These are phyloP conservation scores for Nelumbo lutea DNA, from an alignment of 164 flowering plant species.

Conservation along the genomic window DNA sequence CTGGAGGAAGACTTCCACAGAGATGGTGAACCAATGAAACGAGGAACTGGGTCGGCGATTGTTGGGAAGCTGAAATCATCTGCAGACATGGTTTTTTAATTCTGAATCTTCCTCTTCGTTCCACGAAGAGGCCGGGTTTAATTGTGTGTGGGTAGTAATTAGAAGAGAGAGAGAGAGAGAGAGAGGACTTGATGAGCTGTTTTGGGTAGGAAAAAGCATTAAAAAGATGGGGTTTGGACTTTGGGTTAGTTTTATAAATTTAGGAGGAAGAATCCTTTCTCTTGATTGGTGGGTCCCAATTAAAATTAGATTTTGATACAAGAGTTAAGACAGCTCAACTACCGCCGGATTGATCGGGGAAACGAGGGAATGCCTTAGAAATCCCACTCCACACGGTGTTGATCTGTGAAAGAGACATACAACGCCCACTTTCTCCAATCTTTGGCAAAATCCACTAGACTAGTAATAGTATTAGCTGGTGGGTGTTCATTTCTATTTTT, in stretches of 20 bases:
- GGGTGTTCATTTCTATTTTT: too few species aligned
- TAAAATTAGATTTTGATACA: not conserved
- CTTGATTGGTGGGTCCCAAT: constrained; percentile 4
- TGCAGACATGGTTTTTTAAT: constrained; percentile 9
- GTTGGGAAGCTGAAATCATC: constrained; percentile 53
- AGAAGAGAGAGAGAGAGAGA: not conserved
- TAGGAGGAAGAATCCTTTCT: not conserved
- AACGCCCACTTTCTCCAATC: constrained; percentile 14
- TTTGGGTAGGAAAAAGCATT: not conserved
- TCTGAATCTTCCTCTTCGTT: not conserved
- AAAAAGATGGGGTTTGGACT: not conserved
- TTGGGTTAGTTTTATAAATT: not conserved
- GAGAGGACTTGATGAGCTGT: not conserved
- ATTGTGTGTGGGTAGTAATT: not conserved
- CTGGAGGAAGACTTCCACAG: constrained; percentile 35
- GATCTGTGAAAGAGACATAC: constrained; percentile 14
- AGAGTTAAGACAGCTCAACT: constrained; percentile 27
- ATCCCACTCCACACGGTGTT: not conserved
- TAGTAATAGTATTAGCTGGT: too few species aligned
- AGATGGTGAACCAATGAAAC: constrained; percentile 28
- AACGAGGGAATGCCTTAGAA: constrained; percentile 2
- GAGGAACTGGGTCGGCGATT: constrained; percentile 14
- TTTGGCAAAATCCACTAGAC: constrained; percentile 14
- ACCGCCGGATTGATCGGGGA: constrained; percentile 16
- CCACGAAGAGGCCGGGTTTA: not conserved